Percentiles rank a stretch among this genome's conserved stretches.
Conservation (phyloP, 441 rosid species). For the Aquilaria agallochum region DNA sequence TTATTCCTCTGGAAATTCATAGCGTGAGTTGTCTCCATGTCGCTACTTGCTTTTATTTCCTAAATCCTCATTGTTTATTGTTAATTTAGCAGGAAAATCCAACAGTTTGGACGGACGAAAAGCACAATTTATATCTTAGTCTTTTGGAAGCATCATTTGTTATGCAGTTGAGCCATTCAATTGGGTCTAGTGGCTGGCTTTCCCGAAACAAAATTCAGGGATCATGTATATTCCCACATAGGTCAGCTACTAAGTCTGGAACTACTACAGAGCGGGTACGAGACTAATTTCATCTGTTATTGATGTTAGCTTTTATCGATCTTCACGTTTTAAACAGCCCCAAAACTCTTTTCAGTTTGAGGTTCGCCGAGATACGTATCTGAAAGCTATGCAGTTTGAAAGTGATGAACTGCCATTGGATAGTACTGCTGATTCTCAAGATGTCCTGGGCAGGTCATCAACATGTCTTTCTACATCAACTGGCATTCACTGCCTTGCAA, state of each 20-base stretch:
- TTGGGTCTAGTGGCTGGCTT: conserved; percentile 19
- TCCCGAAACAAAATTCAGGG: conserved; percentile 13
- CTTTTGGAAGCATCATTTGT: conserved; percentile 62
- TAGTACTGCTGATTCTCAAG: conserved; percentile 32
- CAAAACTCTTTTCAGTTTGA: conserved; percentile 29
- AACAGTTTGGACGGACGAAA: conserved; percentile 68
- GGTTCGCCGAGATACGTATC: conserved; percentile 35
- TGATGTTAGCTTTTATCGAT: not conserved
- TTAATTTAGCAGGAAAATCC: conserved; percentile 26
- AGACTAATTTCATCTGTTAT: conserved; percentile 1
- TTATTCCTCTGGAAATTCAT: not conserved
- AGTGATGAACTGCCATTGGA: conserved; percentile 24
- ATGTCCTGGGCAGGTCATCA: conserved; percentile 15
- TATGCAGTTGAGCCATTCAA: conserved; percentile 40
- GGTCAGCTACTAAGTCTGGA: conserved; percentile 17
- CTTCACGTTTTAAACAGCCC: not conserved
- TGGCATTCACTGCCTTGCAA: conserved; percentile 10
- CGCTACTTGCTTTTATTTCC: conserved; percentile 1
- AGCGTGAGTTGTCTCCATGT: not conserved
- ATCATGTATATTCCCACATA: conserved; percentile 18
- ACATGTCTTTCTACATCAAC: conserved; percentile 12
- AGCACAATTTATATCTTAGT: conserved; percentile 50
- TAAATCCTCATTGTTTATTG: not conserved
- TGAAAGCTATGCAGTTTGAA: conserved; percentile 30
- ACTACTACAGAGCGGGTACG: conserved; percentile 40